These are phyloP conservation scores for Agrocybe praecox DNA, from an alignment of 768 basidiomycete species.

Conservation along the genomic window DNA sequence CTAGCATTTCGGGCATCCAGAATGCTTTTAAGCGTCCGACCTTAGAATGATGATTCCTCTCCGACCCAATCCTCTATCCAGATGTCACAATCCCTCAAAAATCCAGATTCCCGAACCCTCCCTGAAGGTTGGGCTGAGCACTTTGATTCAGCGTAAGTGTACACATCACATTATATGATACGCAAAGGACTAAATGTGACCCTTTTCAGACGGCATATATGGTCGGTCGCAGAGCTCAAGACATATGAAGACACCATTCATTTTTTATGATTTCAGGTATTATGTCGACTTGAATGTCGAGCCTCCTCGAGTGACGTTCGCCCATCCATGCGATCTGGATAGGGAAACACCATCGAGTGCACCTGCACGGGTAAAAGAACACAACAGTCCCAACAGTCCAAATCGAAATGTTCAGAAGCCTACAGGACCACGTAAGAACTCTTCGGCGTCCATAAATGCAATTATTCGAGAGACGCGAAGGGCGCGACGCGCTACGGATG, in stretches of 20 bases:
- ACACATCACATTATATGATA: background rate
- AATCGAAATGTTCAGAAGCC: conserved; percentile 9
- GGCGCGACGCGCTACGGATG: conserved; percentile 22
- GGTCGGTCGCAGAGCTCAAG: conserved; percentile 15
- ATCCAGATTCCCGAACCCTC: conserved; percentile 21
- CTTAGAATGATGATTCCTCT: conserved; percentile 6
- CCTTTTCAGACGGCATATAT: conserved; percentile 19
- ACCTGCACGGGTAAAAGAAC: conserved; percentile 10
- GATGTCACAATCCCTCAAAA: conserved; percentile 14
- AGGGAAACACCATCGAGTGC: conserved; percentile 16
- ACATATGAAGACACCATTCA: background rate
- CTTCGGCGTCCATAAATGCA: conserved; percentile 7
- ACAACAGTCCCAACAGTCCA: background rate
- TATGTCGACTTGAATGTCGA: conserved; percentile 26
- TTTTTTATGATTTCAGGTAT: conserved; percentile 21
- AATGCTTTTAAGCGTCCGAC: conserved; percentile 8
- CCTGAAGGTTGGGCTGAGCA: conserved; percentile 27
- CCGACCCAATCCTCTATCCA: conserved; percentile 8
- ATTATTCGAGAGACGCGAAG: conserved; percentile 9
- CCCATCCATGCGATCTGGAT: conserved; percentile 23
- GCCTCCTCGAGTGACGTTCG: conserved; percentile 23
- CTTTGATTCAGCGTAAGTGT: conserved; percentile 26
- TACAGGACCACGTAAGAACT: conserved; percentile 15
- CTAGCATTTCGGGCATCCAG: conserved; percentile 6
- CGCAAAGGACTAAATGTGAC: background rate